Evolutionary conservation across 2,329 filamentous ascomycete genomes (phyloP).

Genomic region (Elsinoe australis): DNA sequence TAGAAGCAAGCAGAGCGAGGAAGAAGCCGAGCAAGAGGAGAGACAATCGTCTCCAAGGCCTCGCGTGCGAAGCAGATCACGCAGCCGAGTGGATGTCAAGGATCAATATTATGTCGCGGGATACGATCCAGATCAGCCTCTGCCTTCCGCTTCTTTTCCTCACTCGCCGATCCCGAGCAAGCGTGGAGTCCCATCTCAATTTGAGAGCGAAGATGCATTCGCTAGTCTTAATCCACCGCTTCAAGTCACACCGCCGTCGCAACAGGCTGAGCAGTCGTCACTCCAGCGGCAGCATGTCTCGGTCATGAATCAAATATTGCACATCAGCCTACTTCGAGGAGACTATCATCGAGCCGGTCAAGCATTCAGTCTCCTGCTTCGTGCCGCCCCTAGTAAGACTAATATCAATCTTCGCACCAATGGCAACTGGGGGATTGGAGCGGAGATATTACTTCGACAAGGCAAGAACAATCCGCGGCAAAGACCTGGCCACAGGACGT

Average conservation of each 20-base stretch:
- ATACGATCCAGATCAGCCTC: constrained; percentile 31
- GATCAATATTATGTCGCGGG: constrained; percentile 37
- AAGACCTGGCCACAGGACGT: neutral
- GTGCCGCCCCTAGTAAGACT: constrained; percentile 50
- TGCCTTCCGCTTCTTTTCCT: constrained; percentile 40
- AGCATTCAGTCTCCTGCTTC: constrained; percentile 66
- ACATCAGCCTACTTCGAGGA: constrained; percentile 61
- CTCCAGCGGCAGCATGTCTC: constrained; percentile 52
- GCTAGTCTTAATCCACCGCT: constrained; percentile 35
- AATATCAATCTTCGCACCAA: constrained; percentile 61
- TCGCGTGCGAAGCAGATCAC: neutral
- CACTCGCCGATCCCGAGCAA: constrained; percentile 38
- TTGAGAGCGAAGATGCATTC: constrained; percentile 11
- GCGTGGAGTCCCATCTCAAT: constrained; percentile 21
- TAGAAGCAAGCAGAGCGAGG: constrained; percentile 20
- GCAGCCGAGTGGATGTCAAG: constrained; percentile 24
- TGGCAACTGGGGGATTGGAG: constrained; percentile 73
- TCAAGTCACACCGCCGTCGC: constrained; percentile 26
- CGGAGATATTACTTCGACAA: constrained; percentile 68
- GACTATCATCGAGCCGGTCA: constrained; percentile 65
- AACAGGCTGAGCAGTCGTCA: constrained; percentile 20
- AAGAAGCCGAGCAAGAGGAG: constrained; percentile 16
- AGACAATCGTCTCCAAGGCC: neutral
- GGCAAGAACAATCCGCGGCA: neutral
- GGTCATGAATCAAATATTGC: constrained; percentile 60